Conservation (phyloP, 352 stramenopile species). For the Phytophthora nicotianae region DNA sequence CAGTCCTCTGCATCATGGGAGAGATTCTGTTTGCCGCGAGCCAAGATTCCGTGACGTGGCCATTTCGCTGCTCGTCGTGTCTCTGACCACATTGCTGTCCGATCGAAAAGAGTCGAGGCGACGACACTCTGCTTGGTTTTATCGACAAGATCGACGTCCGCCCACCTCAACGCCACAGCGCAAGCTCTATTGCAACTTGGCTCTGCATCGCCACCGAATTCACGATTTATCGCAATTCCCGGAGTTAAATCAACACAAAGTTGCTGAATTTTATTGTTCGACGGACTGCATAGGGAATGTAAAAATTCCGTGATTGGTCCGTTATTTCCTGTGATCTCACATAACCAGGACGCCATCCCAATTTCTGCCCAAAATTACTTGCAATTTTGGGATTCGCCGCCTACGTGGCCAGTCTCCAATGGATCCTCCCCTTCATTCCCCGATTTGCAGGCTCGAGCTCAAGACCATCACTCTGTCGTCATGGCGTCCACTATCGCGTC, state of each 20-base stretch:
- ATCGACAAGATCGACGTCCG: conserved; percentile 2
- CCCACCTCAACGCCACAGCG: conserved; percentile 7
- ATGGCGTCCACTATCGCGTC: conserved; percentile 44
- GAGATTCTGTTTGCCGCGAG: not conserved
- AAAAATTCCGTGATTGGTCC: conserved; percentile 9
- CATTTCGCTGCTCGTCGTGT: conserved; percentile 11
- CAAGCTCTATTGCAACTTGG: conserved; percentile 8
- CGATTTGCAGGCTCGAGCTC: conserved; percentile 31
- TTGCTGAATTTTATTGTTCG: conserved; percentile 7
- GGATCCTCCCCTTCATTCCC: conserved; percentile 29
- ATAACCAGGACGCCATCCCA: not conserved
- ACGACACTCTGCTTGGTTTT: conserved; percentile 17
- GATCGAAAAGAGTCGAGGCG: conserved; percentile 6
- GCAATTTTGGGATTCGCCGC: too few species aligned
- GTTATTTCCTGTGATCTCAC: conserved; percentile 7
- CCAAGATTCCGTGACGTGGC: conserved; percentile 6
- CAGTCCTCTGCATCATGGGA: not conserved
- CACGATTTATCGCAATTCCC: too few species aligned
- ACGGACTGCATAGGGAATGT: conserved; percentile 6
- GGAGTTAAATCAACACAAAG: not conserved
- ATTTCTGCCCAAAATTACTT: not conserved
- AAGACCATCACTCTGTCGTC: not conserved
- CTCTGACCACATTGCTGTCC: conserved; percentile 19
- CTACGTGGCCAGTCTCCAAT: conserved; percentile 18
- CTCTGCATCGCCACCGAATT: not conserved